Percentiles rank a stretch among this genome's conserved stretches.
Evolutionary conservation across 2,329 filamentous ascomycete species (phyloP).

Genomic region (Acephala macrosclerotiorum): DNA sequence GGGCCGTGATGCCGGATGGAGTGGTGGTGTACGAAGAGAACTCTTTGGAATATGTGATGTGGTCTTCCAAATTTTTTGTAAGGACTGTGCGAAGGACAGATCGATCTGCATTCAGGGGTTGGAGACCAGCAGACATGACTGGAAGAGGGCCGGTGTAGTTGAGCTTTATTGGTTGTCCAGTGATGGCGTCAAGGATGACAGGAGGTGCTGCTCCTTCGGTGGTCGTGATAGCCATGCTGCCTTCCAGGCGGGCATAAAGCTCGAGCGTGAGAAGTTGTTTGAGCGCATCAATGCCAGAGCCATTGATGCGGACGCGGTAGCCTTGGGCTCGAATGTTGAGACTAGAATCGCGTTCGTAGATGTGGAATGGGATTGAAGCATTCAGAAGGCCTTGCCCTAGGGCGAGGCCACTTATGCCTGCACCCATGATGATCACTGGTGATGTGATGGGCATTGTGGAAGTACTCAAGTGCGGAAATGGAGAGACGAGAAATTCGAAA

Average conservation of each 20-base stretch:
- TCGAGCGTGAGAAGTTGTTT: slow-evolving; percentile 56
- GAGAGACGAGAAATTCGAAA: not conserved
- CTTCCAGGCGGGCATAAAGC: slow-evolving; percentile 48
- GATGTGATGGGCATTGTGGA: slow-evolving; percentile 12
- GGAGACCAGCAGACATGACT: not conserved
- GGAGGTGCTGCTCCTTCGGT: not conserved
- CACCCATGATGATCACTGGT: slow-evolving; percentile 40
- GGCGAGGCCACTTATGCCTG: slow-evolving; percentile 44
- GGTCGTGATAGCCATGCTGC: slow-evolving; percentile 53
- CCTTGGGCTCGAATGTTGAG: slow-evolving; percentile 46
- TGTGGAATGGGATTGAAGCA: slow-evolving; percentile 53
- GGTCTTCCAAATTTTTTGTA: slow-evolving; percentile 51
- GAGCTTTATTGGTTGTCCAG: not conserved
- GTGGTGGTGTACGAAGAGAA: slow-evolving; percentile 6
- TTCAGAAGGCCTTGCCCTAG: slow-evolving; percentile 42
- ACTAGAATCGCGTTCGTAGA: slow-evolving; percentile 63
- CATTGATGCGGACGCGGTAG: slow-evolving; percentile 45
- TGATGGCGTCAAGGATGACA: not conserved
- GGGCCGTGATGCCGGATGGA: slow-evolving; percentile 32
- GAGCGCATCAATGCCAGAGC: slow-evolving; percentile 36
- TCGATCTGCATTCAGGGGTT: slow-evolving; percentile 12
- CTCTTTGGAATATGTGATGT: slow-evolving; percentile 35
- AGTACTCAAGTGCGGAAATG: not conserved
- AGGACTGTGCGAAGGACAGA: slow-evolving; percentile 51
- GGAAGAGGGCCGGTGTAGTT: not conserved